Evolutionary conservation across 768 basidiomycete genomes (phyloP), one percentile per base, ranked within the genome.

Genomic region (Naganishia friedmannii): DNA sequence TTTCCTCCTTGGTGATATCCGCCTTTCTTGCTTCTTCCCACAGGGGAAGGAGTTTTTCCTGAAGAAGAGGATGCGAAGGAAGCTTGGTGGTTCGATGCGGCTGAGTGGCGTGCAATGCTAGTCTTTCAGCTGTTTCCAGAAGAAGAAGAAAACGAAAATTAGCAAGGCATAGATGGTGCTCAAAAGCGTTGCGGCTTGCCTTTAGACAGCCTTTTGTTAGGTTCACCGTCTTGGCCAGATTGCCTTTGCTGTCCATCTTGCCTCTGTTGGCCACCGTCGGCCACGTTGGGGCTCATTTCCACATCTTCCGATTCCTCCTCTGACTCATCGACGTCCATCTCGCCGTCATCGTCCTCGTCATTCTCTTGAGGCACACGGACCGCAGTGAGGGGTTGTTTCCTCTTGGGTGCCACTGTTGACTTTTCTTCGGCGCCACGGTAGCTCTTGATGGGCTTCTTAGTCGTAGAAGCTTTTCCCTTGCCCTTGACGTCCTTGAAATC

Each of bases 1-100:
- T 87, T 75, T 94, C 89, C 29, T 86, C 80, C 26, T 88, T 82
- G 0, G 87, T 81, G 46, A 93, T 54, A 65, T 80, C 79, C 4
- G 78, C 76, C 56, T 74, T 65, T 53, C 79, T 48, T 3, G 79
- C 79, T n/a, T 72, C 73, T 69, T 80, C 79, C 79, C 79, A 80
- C 17, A 80, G 67, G 0, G 79, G 79, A 13, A 79, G 60, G 10
- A 80, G 70, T 3, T 70, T 77, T 32, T 77, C 77, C n/a, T 79
- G 76, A 0, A 80, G 68, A 5, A 80, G 69, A 13, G 78, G 77
- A 72, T 78, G 76, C 29, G 76, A 77, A 34, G 79, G 78, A 7
- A 80, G 71, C 3, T 79, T 69, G 12, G 79, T 72, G 23, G 78
- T 79, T 70, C 79, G 74, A 66, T 80, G 79, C 5, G 79, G 79